Conservation (phyloP, 805 yeast species). For the Metschnikowia gelsemii region DNA sequence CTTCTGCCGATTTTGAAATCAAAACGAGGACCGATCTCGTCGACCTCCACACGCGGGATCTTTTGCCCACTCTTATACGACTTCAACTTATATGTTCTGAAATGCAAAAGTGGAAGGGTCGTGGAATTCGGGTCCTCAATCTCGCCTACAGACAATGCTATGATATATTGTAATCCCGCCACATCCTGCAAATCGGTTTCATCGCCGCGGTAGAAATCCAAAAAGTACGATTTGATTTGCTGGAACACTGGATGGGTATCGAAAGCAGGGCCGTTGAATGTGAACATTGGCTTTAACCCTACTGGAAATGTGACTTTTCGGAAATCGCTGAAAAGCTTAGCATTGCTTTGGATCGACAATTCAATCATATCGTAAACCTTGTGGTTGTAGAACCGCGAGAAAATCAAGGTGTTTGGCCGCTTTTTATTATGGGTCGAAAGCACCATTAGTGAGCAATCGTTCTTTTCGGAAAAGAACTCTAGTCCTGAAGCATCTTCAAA, state of each 20-base stretch:
- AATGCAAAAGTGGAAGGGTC: conserved; percentile 74
- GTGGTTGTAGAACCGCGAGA: conserved; percentile 85
- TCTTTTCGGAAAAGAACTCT: conserved; percentile 93
- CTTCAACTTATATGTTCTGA: conserved; percentile 86
- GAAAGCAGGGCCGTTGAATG: conserved; percentile 88
- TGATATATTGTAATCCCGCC: conserved; percentile 90
- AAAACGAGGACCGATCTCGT: conserved; percentile 93
- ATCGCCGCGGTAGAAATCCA: conserved; percentile 90
- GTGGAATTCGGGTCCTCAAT: conserved; percentile 74
- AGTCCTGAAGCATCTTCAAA: conserved; percentile 84
- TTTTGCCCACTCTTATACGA: conserved; percentile 82
- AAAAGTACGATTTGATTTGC: conserved; percentile 82
- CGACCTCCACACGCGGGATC: conserved; percentile 89
- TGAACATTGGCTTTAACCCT: conserved; percentile 92
- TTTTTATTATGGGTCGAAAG: conserved; percentile 80
- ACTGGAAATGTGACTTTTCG: conserved; percentile 74
- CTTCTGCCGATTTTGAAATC: conserved; percentile 91
- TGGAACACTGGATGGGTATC: conserved; percentile 83
- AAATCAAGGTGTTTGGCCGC: conserved; percentile 88
- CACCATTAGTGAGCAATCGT: conserved; percentile 83
- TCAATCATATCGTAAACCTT: conserved; percentile 94
- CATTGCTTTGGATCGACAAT: conserved; percentile 63
- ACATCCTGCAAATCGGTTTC: conserved; percentile 82
- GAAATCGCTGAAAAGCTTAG: conserved; percentile 76
- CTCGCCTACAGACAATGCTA: conserved; percentile 72